These are phyloP conservation scores for Acanthamoeba triangularis DNA, from an alignment of 208 protist genomes.

Conservation along the genomic window DNA sequence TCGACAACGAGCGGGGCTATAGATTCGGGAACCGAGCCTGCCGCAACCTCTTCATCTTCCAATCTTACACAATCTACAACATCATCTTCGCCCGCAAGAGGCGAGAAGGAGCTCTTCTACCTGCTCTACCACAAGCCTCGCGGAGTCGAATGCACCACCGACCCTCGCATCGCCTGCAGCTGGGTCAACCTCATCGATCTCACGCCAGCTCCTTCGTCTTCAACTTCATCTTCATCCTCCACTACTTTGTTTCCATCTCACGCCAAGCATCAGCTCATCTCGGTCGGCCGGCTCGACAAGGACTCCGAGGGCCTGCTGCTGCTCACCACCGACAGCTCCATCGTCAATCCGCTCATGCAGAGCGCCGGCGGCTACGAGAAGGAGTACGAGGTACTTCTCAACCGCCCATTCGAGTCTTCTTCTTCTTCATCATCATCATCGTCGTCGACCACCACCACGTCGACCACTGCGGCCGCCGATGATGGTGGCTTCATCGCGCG, in stretches of 20 bases:
- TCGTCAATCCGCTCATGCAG: slow-evolving; percentile 34
- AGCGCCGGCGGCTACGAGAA: slow-evolving; percentile 23
- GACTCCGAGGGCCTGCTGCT: slow-evolving; percentile 42
- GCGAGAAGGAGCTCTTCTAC: slow-evolving; percentile 6
- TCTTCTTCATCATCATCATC: not conserved
- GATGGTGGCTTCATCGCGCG: not conserved
- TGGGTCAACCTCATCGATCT: slow-evolving; percentile 13
- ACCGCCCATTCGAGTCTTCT: not conserved
- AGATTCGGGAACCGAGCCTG: no score
- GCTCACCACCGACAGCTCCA: slow-evolving; percentile 22
- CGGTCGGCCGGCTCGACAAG: slow-evolving; percentile 29
- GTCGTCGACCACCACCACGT: no score
- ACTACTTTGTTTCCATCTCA: not conserved
- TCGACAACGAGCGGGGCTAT: not conserved
- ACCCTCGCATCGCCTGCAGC: slow-evolving; percentile 24
- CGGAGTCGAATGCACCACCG: slow-evolving; percentile 19
- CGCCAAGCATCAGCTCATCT: slow-evolving; percentile 52
- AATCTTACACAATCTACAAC: no score
- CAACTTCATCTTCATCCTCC: not conserved
- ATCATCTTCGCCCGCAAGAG: not conserved
- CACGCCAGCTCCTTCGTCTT: not conserved
- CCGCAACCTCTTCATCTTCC: no score
- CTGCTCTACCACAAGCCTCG: slow-evolving; percentile 28
- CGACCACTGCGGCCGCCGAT: not conserved
- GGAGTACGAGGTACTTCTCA: slow-evolving; percentile 44